These are phyloP conservation scores for Eucalyptus melliodora DNA, from an alignment of 345 rosid genomes.

Conservation along the genomic window DNA sequence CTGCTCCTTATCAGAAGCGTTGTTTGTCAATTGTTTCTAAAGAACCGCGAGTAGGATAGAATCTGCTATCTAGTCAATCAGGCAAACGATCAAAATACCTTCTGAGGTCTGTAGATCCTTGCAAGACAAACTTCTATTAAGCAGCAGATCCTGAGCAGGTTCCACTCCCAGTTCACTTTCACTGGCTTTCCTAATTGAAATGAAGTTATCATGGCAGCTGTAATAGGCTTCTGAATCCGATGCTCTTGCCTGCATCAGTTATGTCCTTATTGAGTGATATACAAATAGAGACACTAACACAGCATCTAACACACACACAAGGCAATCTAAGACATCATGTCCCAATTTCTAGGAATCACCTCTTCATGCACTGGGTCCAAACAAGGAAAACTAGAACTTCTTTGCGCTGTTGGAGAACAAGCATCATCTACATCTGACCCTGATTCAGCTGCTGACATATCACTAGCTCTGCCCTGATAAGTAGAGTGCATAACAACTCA, in stretches of 20 bases:
- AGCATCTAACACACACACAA: not conserved
- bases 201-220: slow-evolving; percentile 55
- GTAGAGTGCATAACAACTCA: not conserved
- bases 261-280: not conserved
- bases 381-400: slow-evolving; percentile 22
- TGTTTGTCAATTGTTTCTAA: not conserved
- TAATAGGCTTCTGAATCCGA: slow-evolving; percentile 50
- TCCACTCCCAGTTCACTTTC: slow-evolving; percentile 8
- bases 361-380: slow-evolving; percentile 47
- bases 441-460: slow-evolving; percentile 40
- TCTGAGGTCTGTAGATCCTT: slow-evolving; percentile 4
- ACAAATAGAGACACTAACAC: not conserved
- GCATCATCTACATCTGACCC: slow-evolving; percentile 53
- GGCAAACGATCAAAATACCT: slow-evolving; percentile 6
- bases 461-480: slow-evolving; percentile 42
- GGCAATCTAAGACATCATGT: not conserved
- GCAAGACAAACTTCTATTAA: not conserved
- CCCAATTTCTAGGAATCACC: slow-evolving; percentile 25
- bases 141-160: slow-evolving; percentile 13
- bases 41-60: not conserved
- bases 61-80: not conserved
- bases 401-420: slow-evolving; percentile 26
- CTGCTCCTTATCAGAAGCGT: not conserved
- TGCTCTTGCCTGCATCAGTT: slow-evolving; percentile 27
- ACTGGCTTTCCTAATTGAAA: slow-evolving; percentile 14